phyloP scores from a whole-genome alignment of 1,284 basidiomycete species.

The Cutaneotrichosporon sp. region DNA sequence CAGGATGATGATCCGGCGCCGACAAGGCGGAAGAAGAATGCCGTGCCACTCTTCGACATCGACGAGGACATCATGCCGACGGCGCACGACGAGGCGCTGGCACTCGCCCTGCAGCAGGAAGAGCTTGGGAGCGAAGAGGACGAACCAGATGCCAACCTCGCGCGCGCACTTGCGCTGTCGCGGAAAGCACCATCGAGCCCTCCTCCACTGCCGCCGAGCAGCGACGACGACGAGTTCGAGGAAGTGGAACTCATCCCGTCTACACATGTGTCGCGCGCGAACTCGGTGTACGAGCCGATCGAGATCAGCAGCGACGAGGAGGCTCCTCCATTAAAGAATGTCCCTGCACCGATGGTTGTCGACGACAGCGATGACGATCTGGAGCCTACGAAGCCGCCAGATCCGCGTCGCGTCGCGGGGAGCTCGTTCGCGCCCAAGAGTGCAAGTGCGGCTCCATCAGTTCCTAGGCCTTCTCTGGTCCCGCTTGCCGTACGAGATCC shows the following conservation, averaged over 20 bases:
- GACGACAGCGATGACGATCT: slow-evolving; percentile 25
- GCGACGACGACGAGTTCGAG: slow-evolving; percentile 36
- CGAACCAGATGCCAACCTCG: slow-evolving; percentile 41
- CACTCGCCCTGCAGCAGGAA: slow-evolving; percentile 50
- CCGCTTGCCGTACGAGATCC: not conserved
- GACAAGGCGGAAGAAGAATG: slow-evolving; percentile 25
- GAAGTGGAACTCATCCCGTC: slow-evolving; percentile 36
- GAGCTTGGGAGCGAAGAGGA: slow-evolving; percentile 49
- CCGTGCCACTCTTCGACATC: slow-evolving; percentile 61
- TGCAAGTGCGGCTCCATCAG: not conserved
- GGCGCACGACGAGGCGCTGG: slow-evolving; percentile 49
- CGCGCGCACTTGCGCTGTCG: slow-evolving; percentile 34
- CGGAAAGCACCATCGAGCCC: slow-evolving; percentile 15
- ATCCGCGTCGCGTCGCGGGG: not conserved
- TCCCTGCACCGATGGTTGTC: not conserved
- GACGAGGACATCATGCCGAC: slow-evolving; percentile 50
- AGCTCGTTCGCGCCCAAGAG: too few species aligned
- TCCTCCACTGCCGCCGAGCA: not conserved
- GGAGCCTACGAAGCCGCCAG: slow-evolving; percentile 27
- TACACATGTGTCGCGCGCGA: slow-evolving; percentile 7
- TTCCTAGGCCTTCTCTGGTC: not conserved
- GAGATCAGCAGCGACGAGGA: slow-evolving; percentile 21
- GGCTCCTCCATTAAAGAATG: not conserved
- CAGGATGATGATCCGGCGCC: not conserved
- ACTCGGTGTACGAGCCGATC: slow-evolving; percentile 18